Percentiles rank a stretch among this genome's conserved stretches.
Evolutionary conservation across 2,329 filamentous ascomycete species (phyloP).

Genomic region (Colletotrichum coccodes): DNA sequence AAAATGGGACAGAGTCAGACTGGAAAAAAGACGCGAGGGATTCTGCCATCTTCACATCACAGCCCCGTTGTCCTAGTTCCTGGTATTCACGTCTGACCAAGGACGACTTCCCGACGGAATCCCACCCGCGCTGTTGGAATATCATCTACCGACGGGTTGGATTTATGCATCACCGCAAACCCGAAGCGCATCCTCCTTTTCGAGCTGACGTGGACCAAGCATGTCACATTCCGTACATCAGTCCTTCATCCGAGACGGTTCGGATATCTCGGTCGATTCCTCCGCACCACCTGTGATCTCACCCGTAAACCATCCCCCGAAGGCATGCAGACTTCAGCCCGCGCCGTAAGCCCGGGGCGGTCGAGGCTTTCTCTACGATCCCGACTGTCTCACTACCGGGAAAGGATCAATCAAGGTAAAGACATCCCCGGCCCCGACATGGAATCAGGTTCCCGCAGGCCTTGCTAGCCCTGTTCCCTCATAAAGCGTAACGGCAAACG

Average conservation of each 20-base stretch:
- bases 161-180: neutral
- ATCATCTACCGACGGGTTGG: neutral
- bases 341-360: neutral
- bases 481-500: neutral
- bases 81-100: neutral
- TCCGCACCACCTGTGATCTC: neutral
- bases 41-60: neutral
- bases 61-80: neutral
- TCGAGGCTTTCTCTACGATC: neutral
- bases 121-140: neutral
- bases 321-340: neutral
- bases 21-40: neutral
- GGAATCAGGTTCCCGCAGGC: neutral
- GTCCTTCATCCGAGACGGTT: neutral
- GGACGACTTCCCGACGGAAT: neutral
- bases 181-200: neutral
- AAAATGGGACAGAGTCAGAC: neutral
- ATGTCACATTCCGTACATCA: neutral
- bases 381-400: neutral
- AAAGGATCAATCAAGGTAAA: neutral
- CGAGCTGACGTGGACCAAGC: slow-evolving; percentile 13
- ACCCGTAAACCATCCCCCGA: neutral
- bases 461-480: neutral
- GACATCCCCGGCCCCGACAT: no score
- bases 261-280: slow-evolving; percentile 7